Conservation (phyloP, 169 alveolate genomes). For the Plasmodium adleri region DNA sequence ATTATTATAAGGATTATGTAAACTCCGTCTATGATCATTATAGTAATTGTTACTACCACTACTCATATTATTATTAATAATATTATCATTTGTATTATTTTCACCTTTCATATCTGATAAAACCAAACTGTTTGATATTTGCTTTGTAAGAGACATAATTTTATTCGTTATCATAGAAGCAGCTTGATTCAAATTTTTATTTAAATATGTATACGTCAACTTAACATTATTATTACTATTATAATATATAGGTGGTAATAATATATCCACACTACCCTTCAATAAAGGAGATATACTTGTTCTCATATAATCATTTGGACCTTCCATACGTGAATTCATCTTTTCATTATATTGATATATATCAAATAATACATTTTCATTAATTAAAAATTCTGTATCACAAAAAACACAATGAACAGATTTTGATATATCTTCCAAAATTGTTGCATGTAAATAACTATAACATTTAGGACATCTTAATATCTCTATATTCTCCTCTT, state of each 20-base stretch:
- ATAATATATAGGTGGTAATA: constrained; percentile 81
- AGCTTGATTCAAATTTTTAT: constrained; percentile 54
- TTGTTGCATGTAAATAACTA: constrained; percentile 82
- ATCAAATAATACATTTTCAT: constrained; percentile 72
- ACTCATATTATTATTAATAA: not conserved
- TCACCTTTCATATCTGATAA: constrained; percentile 19
- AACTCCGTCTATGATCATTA: too few relatives aligned
- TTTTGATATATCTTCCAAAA: constrained; percentile 75
- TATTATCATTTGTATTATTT: not conserved
- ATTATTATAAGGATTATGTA: too few relatives aligned
- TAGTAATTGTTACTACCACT: too few relatives aligned
- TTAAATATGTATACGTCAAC: constrained; percentile 41
- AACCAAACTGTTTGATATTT: constrained; percentile 55
- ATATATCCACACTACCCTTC: constrained; percentile 82
- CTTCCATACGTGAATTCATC: constrained; percentile 7
- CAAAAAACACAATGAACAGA: constrained; percentile 81
- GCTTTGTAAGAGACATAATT: constrained; percentile 62
- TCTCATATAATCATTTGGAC: not conserved
- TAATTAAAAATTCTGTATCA: constrained; percentile 76
- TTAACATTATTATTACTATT: constrained; percentile 27
- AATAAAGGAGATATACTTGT: constrained; percentile 72
- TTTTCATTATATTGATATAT: constrained; percentile 72
- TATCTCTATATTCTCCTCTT: constrained; percentile 76
- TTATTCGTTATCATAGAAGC: constrained; percentile 74
- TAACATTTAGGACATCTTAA: constrained; percentile 83